These are phyloP conservation scores for Bruguiera sexangula DNA, from an alignment of 345 rosid genomes.

Conservation along the genomic window DNA sequence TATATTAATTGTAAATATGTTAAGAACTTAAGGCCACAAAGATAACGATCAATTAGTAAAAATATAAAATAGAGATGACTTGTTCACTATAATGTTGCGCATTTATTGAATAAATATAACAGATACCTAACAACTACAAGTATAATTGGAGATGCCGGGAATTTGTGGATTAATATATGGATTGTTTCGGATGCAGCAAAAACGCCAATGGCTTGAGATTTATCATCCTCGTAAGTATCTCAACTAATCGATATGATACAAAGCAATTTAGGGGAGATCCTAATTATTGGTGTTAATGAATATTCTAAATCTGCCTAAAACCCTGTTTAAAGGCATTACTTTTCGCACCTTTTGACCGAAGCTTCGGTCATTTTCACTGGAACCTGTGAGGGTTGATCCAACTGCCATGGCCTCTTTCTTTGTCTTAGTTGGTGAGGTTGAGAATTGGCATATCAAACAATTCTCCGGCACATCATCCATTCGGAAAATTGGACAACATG, in stretches of 20 bases:
- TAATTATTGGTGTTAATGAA: constrained; percentile 7
- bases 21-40: too few relatives aligned
- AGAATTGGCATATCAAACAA: not conserved
- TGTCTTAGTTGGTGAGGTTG: constrained; percentile 22
- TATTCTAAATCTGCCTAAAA: constrained; percentile 4
- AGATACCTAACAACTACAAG: too few relatives aligned
- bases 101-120: too few relatives aligned
- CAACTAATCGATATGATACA: not conserved
- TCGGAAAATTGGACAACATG: not conserved
- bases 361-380: too few relatives aligned
- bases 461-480: not conserved
- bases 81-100: too few relatives aligned
- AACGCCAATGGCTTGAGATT: too few relatives aligned
- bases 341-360: constrained; percentile 6
- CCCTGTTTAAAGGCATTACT: not conserved
- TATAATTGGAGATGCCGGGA: too few relatives aligned
- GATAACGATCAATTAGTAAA: too few relatives aligned
- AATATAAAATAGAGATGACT: too few relatives aligned
- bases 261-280: constrained; percentile 4
- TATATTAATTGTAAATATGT: too few relatives aligned
- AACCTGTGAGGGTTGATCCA: constrained; percentile 23
- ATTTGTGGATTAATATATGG: too few relatives aligned
- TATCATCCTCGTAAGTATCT: not conserved
- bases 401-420: constrained; percentile 15
- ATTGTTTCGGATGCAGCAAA: too few relatives aligned